Conservation (phyloP, 169 alveolate genomes). For the Blepharisma undulans region DNA sequence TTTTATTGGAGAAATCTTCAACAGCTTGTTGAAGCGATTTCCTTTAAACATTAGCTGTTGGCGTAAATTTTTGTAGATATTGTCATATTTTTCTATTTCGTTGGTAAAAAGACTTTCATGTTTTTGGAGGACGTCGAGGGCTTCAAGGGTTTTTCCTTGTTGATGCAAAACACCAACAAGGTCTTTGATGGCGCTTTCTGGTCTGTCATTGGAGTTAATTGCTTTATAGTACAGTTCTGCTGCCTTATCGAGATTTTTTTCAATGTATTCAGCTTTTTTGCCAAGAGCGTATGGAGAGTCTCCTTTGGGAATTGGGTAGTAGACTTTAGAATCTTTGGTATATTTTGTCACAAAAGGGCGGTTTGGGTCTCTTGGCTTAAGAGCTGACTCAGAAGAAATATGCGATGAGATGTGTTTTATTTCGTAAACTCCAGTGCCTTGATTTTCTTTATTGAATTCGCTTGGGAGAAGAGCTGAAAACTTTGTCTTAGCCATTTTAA, state of each 20-base stretch:
- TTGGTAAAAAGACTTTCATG: background rate
- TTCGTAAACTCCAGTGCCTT: background rate
- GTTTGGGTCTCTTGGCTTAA: background rate
- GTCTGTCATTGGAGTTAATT: background rate
- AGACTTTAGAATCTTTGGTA: background rate
- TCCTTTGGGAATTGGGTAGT: constrained; percentile 40
- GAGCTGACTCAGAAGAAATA: background rate
- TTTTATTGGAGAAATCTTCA: background rate
- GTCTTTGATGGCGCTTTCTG: constrained; percentile 24
- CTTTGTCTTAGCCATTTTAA: background rate
- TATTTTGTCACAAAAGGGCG: background rate
- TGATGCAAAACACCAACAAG: constrained; percentile 36
- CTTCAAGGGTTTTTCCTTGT: constrained; percentile 30
- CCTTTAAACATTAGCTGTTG: background rate
- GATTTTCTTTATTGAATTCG: background rate
- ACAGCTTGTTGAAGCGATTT: constrained; percentile 9
- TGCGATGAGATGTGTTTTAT: background rate
- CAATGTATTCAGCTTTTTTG: constrained; percentile 30
- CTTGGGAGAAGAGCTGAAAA: background rate
- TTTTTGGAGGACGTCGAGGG: background rate
- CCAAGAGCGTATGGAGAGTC: constrained; percentile 16
- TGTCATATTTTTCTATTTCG: constrained; percentile 11
- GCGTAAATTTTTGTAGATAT: background rate
- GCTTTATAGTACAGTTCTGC: background rate
- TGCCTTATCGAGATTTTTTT: constrained; percentile 30